Evolutionary conservation across 805 yeast species (phyloP), one percentile per base, ranked within the genome.

Genomic region (Candida railenensis): DNA sequence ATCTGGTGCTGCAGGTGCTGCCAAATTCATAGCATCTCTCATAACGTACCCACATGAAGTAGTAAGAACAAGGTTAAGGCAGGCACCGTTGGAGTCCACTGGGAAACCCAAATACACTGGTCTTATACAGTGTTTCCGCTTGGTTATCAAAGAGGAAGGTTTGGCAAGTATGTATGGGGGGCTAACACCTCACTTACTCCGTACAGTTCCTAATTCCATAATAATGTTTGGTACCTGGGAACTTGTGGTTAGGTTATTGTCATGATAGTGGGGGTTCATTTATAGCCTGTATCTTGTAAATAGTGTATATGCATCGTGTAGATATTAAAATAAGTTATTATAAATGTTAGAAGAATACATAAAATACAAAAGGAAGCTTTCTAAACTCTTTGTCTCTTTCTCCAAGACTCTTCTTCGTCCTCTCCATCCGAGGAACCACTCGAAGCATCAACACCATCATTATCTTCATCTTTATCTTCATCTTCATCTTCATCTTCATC

Each of bases 191-290:
- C 99, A 94, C 68, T 72, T 94, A 58, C 78, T 94, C 71, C 81
- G 99, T 67, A 94, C 99, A 0, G 99, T 94, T 44, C 99, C 99
- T 2, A 94, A 94, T 67, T 87, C 96, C 59, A 90, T 94, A 62
- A 92, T 94, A 56, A 94, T 94, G 99, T 94, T 94, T 73, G 99
- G 99, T 40, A 91, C 98, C 2, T 94, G 98, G 98, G 99, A 94
- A 62, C 64, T 94, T 32, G 71, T 72, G 21, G 77, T 72, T 11
- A 56, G 74, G 47, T 54, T 70, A 41, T 65, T 69, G 46, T 57
- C 61, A 11, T n/a, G n/a, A n/a, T 59, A 21, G 39, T 16, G 12
- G 22, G 22, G 37, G 7, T 34, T 15, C 9, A 36, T 36, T n/a
- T 14, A 4, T 25, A 25, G 30, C 5, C 30, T 25, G 30, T 25